phyloP scores from a whole-genome alignment of 768 basidiomycete genomes.

The Tulasnella sp. region DNA sequence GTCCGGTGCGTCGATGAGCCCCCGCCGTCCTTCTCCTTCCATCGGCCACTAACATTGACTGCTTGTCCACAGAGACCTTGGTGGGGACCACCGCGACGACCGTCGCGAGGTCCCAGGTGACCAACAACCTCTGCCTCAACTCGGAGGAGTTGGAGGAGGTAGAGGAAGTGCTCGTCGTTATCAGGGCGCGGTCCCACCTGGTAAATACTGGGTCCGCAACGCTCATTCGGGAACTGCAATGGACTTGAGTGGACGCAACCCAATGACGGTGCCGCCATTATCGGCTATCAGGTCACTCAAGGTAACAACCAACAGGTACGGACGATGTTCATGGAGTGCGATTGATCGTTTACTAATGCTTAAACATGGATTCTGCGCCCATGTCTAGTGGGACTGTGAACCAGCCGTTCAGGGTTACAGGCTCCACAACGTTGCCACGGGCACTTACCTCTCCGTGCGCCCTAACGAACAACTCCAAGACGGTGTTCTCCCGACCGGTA shows the following conservation, averaged over 20 bases:
- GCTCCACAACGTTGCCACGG: background rate
- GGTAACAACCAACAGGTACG: constrained; percentile 22
- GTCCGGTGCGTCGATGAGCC: constrained; percentile 1
- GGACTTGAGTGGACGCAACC: constrained; percentile 5
- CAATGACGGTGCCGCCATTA: constrained; percentile 5
- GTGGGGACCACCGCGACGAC: background rate
- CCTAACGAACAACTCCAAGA: background rate
- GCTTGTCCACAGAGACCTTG: background rate
- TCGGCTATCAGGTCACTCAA: constrained; percentile 4
- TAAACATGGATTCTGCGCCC: background rate
- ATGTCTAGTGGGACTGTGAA: background rate
- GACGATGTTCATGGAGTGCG: background rate
- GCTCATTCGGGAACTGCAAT: constrained; percentile 13
- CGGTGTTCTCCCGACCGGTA: background rate
- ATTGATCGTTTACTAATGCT: background rate
- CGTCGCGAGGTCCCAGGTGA: background rate
- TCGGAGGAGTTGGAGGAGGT: background rate
- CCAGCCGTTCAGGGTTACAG: constrained; percentile 6
- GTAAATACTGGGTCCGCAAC: constrained; percentile 8
- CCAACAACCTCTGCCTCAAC: constrained; percentile 1
- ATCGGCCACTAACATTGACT: background rate
- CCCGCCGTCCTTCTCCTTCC: background rate
- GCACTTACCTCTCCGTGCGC: background rate
- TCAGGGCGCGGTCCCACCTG: background rate
- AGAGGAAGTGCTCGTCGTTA: background rate